A percentile compares a stretch with the other conserved stretches of the same genome.
These are phyloP conservation scores for Nakazawaea sp. DNA, from an alignment of 805 yeast genomes.

Conservation along the genomic window DNA sequence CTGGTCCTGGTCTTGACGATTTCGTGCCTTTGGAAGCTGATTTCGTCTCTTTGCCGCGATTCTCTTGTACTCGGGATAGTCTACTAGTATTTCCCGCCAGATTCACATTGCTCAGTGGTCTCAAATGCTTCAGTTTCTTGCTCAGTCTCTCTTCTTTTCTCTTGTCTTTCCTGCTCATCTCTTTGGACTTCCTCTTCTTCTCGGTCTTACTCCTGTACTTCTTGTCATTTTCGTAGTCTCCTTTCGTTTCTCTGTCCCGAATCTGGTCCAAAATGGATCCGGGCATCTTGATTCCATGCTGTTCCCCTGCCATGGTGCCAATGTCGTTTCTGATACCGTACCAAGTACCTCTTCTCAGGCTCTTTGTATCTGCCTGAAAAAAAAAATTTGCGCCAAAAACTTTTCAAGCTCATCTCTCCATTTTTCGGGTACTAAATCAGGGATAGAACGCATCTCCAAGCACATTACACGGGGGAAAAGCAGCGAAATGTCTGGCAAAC, in stretches of 20 bases:
- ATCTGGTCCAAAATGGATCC: constrained; percentile 35
- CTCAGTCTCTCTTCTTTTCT: constrained; percentile 29
- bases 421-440: neutral
- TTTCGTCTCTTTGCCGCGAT: constrained; percentile 5
- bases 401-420: neutral
- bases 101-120: neutral
- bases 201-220: constrained; percentile 17
- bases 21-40: neutral
- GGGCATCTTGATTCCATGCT: constrained; percentile 28
- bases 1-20: no score
- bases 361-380: neutral
- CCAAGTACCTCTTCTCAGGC: neutral
- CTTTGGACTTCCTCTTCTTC: constrained; percentile 19
- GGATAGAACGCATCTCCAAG: neutral
- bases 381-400: neutral
- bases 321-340: neutral
- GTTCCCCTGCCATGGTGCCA: neutral
- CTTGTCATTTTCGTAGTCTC: constrained; percentile 26
- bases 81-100: neutral
- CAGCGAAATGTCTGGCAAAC: neutral
- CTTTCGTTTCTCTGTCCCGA: constrained; percentile 25
- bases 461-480: neutral
- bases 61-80: no score
- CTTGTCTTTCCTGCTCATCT: constrained; percentile 26
- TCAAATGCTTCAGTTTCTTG: constrained; percentile 28